Conservation (phyloP, 805 yeast genomes). For the Pichia occidentalis region DNA sequence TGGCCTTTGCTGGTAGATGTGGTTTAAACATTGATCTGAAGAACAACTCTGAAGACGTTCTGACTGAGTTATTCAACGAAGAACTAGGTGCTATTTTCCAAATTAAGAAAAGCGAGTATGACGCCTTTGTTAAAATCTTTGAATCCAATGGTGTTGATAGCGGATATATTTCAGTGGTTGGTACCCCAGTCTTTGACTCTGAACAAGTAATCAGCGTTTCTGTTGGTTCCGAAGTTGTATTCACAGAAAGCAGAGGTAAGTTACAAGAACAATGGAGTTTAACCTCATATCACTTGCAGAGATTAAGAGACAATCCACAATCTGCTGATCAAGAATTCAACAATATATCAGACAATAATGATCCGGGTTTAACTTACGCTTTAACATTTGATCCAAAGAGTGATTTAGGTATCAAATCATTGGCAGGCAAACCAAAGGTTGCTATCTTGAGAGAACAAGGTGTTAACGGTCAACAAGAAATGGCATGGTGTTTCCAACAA, state of each 20-base stretch:
- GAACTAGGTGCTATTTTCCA: conserved; percentile 97
- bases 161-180: conserved; percentile 54
- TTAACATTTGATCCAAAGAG: conserved; percentile 61
- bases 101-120: conserved; percentile 47
- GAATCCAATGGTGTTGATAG: conserved; percentile 51
- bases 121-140: conserved; percentile 50
- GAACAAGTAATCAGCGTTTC: conserved; percentile 42
- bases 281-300: conserved; percentile 86
- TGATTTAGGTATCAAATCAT: conserved; percentile 35
- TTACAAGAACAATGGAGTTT: conserved; percentile 81
- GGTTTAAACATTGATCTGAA: conserved; percentile 59
- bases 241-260: conserved; percentile 52
- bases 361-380: conserved; percentile 85
- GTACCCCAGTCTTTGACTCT: conserved; percentile 51
- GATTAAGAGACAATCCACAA: conserved; percentile 88
- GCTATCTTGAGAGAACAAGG: conserved; percentile 98
- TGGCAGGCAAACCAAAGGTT: conserved; percentile 64
- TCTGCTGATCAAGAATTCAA: conserved; percentile 82
- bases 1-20: conserved; percentile 94
- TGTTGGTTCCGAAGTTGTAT: conserved; percentile 41
- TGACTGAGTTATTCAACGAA: conserved; percentile 73
- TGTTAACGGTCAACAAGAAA: conserved; percentile 95
- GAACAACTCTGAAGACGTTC: conserved; percentile 27
- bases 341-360: conserved; percentile 65
- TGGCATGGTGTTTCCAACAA: conserved; percentile 94